A percentile compares a stretch with the other conserved stretches of the same genome.
Evolutionary conservation across 768 basidiomycete species (phyloP).

Genomic region (Filobasidium floriforme): DNA sequence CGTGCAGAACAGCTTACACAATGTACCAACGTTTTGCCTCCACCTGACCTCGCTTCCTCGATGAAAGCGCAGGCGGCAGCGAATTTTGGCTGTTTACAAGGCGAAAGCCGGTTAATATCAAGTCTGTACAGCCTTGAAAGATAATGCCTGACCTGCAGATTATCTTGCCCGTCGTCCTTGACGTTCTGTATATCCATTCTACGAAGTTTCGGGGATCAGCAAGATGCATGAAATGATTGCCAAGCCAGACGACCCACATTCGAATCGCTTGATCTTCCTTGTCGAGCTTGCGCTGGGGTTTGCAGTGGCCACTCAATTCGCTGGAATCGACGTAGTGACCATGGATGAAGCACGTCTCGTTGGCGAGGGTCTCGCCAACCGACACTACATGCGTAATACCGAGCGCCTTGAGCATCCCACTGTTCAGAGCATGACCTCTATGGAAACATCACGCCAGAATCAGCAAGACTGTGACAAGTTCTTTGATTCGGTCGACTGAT

Average conservation of each 20-base stretch:
- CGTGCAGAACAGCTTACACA: constrained; percentile 49
- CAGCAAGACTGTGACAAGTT: neutral
- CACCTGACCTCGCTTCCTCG: constrained; percentile 67
- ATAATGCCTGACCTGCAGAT: neutral
- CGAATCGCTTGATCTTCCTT: constrained; percentile 4
- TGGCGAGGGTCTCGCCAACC: constrained; percentile 86
- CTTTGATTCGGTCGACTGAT: neutral
- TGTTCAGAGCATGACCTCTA: constrained; percentile 88
- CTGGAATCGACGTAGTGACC: constrained; percentile 17
- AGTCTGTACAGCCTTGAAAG: too few species aligned
- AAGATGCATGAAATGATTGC: neutral
- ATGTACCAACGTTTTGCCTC: constrained; percentile 88
- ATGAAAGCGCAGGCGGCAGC: constrained; percentile 89
- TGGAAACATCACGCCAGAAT: constrained; percentile 20
- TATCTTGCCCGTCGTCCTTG: constrained; percentile 90
- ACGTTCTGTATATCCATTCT: constrained; percentile 49
- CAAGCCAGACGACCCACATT: constrained; percentile 14
- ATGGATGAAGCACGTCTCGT: constrained; percentile 33
- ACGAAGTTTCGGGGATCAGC: neutral
- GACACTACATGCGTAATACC: constrained; percentile 96
- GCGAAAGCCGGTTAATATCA: constrained; percentile 35
- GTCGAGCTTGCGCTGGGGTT: neutral
- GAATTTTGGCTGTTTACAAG: constrained; percentile 70
- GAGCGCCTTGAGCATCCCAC: constrained; percentile 88
- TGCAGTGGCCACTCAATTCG: neutral